These are phyloP conservation scores for Umbelopsis sp. DNA, from an alignment of 371 early-diverging fungal genomes.

Conservation along the genomic window DNA sequence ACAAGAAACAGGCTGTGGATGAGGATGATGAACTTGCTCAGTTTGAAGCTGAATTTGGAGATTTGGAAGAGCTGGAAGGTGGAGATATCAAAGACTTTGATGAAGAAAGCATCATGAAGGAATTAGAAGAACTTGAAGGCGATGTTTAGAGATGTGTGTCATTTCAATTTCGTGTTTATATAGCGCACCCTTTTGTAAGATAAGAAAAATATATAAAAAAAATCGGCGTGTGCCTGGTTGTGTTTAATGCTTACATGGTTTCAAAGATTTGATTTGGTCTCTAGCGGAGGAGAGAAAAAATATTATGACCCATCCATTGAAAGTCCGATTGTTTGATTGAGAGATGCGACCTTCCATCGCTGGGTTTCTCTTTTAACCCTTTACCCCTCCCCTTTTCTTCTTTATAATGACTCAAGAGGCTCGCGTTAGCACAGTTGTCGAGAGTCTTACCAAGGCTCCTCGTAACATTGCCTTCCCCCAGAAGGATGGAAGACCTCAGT, in stretches of 20 bases:
- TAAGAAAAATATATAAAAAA: neutral
- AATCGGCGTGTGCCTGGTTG: neutral
- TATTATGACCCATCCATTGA: neutral
- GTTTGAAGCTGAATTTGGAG: slow-evolving; percentile 14
- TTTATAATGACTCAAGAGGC: slow-evolving; percentile 51
- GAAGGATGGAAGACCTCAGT: slow-evolving; percentile 69
- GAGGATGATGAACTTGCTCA: slow-evolving; percentile 4
- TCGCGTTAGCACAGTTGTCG: slow-evolving; percentile 50
- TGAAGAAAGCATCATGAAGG: slow-evolving; percentile 9
- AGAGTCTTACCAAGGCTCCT: slow-evolving; percentile 53
- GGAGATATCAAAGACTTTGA: slow-evolving; percentile 15
- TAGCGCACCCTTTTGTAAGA: neutral
- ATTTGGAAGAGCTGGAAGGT: slow-evolving; percentile 2
- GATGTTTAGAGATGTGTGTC: neutral
- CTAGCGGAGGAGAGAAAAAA: neutral
- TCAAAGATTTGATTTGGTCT: neutral
- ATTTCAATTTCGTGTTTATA: neutral
- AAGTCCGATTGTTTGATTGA: slow-evolving; percentile 18
- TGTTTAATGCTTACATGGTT: neutral
- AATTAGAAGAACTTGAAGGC: slow-evolving; percentile 14
- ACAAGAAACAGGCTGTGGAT: slow-evolving; percentile 3
- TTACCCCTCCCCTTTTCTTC: slow-evolving; percentile 85
- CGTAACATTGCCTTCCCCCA: slow-evolving; percentile 77
- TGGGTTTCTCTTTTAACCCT: slow-evolving; percentile 91
- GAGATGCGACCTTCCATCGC: slow-evolving; percentile 25